A percentile compares a stretch with the other conserved stretches of the same genome.
Evolutionary conservation across 2,329 filamentous ascomycete genomes (phyloP).

Genomic region (Myriosclerotinia duriaeana): DNA sequence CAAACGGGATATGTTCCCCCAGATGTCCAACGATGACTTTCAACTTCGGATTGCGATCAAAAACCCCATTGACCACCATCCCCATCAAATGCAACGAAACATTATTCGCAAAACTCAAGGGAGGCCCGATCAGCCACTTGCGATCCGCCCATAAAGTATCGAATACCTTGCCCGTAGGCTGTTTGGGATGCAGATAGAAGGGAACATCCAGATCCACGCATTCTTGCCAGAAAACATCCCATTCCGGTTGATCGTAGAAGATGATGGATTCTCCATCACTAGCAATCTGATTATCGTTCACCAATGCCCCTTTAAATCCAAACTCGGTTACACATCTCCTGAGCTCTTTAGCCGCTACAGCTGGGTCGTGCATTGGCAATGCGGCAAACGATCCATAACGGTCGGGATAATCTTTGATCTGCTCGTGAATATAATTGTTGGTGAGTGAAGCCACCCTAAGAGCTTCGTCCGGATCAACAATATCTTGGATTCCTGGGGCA

Average conservation of each 20-base stretch:
- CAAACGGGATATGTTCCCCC: slow-evolving; percentile 51
- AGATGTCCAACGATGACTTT: slow-evolving; percentile 51
- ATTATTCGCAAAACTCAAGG: slow-evolving; percentile 58
- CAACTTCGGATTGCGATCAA: slow-evolving; percentile 49
- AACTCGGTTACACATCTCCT: slow-evolving; percentile 52
- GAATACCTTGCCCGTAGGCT: slow-evolving; percentile 55
- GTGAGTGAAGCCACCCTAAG: slow-evolving; percentile 45
- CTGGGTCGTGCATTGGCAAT: slow-evolving; percentile 54
- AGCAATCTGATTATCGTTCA: slow-evolving; percentile 62
- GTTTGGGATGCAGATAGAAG: slow-evolving; percentile 61
- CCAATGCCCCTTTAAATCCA: slow-evolving; percentile 62
- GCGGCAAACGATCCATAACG: slow-evolving; percentile 51
- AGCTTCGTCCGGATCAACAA: slow-evolving; percentile 46
- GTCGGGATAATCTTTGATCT: slow-evolving; percentile 39
- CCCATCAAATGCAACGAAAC: slow-evolving; percentile 58
- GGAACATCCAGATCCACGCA: slow-evolving; percentile 61
- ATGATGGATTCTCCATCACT: slow-evolving; percentile 61
- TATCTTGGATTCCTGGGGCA: slow-evolving; percentile 50
- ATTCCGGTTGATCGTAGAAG: slow-evolving; percentile 63
- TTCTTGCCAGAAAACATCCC: slow-evolving; percentile 61
- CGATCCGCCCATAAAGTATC: slow-evolving; percentile 59
- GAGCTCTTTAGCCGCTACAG: slow-evolving; percentile 52
- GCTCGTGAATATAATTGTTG: slow-evolving; percentile 34
- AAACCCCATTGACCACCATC: slow-evolving; percentile 52
- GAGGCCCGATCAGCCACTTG: slow-evolving; percentile 60